phyloP scores from a whole-genome alignment of 192 early-diverging fungal genomes.

The Chytriomyces sp. region DNA sequence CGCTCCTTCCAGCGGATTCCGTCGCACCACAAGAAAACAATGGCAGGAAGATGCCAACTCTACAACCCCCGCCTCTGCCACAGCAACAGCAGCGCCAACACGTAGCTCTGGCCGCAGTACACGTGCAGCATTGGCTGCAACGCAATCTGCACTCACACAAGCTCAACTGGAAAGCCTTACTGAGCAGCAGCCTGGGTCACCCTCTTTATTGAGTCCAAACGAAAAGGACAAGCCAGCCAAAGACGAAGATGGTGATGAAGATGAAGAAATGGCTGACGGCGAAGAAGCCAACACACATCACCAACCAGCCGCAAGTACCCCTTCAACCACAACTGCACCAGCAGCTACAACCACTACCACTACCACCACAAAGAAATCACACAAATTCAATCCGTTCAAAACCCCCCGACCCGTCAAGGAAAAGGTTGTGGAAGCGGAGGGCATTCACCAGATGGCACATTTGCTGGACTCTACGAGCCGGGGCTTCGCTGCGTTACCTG shows the following conservation, averaged over 20 bases:
- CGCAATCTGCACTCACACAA: background rate
- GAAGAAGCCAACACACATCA: background rate
- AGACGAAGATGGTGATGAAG: background rate
- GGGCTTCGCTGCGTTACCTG: slow-evolving; percentile 11
- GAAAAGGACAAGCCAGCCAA: background rate
- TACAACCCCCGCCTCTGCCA: too few species aligned
- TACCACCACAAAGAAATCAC: background rate
- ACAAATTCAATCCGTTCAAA: slow-evolving; percentile 3
- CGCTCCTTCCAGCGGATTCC: background rate
- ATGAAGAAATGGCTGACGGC: background rate
- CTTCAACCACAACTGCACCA: background rate
- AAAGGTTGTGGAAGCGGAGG: background rate
- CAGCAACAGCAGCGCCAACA: background rate
- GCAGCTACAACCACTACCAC: background rate
- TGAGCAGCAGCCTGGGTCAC: background rate
- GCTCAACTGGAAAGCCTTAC: background rate
- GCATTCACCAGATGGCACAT: slow-evolving; percentile 11
- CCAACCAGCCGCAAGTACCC: background rate
- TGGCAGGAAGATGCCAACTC: slow-evolving; percentile 8
- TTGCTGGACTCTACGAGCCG: slow-evolving; percentile 5
- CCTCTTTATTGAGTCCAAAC: background rate
- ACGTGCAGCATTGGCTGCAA: slow-evolving; percentile 19
- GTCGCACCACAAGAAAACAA: slow-evolving; percentile 5
- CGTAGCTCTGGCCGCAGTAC: background rate
- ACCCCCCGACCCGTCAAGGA: background rate